These are phyloP conservation scores for Fusarium brachygibbosum DNA, from an alignment of 2,329 filamentous ascomycete species.

Conservation along the genomic window DNA sequence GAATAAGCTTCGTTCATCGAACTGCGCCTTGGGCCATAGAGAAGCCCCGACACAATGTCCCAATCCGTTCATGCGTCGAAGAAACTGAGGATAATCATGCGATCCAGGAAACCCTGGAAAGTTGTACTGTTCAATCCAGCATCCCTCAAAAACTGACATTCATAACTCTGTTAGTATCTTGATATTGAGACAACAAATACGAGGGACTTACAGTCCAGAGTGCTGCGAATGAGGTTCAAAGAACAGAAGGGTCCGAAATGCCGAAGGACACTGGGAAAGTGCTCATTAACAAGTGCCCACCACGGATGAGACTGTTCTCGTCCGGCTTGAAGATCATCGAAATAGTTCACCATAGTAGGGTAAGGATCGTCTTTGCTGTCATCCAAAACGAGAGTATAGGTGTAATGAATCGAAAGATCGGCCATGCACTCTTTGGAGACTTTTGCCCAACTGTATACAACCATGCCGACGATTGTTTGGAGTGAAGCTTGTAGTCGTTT, in stretches of 20 bases:
- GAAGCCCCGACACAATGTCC: neutral
- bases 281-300: neutral
- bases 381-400: neutral
- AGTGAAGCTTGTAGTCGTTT: neutral
- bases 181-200: accelerated
- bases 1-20: neutral
- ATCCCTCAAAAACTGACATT: neutral
- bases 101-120: neutral
- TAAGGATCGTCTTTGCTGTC: neutral
- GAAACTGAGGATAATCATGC: neutral
- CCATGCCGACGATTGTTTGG: neutral
- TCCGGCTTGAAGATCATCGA: neutral
- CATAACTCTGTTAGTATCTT: neutral
- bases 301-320: neutral
- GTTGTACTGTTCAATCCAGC: slow-evolving; percentile 5
- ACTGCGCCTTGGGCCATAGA: neutral
- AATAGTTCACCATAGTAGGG: neutral
- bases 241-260: slow-evolving; percentile 2
- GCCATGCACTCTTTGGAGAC: neutral
- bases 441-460: slow-evolving; percentile 1
- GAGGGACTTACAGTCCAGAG: neutral
- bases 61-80: neutral
- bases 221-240: neutral
- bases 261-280: neutral
- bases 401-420: slow-evolving; percentile 1